Conservation (phyloP, 345 rosid genomes). For the Triadica sebifera region DNA sequence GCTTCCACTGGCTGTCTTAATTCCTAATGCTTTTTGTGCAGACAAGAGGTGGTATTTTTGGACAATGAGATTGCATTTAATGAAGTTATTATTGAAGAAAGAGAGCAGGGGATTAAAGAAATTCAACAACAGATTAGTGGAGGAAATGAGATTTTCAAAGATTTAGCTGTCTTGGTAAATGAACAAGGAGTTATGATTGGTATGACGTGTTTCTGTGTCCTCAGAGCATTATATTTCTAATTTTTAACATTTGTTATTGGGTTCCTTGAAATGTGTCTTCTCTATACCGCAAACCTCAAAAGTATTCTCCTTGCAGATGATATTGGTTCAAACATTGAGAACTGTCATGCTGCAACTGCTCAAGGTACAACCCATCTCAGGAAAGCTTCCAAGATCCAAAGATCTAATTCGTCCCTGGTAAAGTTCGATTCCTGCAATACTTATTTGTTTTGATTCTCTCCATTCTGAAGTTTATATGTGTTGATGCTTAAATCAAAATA, state of each 20-base stretch:
- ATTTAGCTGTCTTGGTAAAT: slow-evolving; percentile 56
- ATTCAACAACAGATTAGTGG: slow-evolving; percentile 64
- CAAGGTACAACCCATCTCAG: slow-evolving; percentile 57
- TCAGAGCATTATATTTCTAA: neutral
- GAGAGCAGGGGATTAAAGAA: slow-evolving; percentile 76
- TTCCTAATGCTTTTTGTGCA: slow-evolving; percentile 18
- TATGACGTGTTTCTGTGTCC: slow-evolving; percentile 14
- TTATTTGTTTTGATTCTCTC: neutral
- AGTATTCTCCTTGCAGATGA: slow-evolving; percentile 48
- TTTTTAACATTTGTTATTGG: neutral
- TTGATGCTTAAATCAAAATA: neutral
- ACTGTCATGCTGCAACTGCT: slow-evolving; percentile 51
- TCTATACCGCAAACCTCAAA: neutral
- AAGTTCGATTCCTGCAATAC: slow-evolving; percentile 4
- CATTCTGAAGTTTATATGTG: neutral
- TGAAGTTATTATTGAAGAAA: slow-evolving; percentile 70
- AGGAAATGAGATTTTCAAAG: slow-evolving; percentile 77
- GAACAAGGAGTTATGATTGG: slow-evolving; percentile 70
- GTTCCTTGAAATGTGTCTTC: neutral
- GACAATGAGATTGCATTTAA: slow-evolving; percentile 71
- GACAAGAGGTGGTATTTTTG: slow-evolving; percentile 55
- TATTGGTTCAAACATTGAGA: slow-evolving; percentile 57
- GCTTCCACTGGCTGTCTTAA: neutral
- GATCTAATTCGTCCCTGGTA: slow-evolving; percentile 68
- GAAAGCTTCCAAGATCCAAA: slow-evolving; percentile 60